A percentile compares a stretch with the other conserved stretches of the same genome.
phyloP scores from a whole-genome alignment of 352 stramenopile species.

The Phytophthora lateralis region DNA sequence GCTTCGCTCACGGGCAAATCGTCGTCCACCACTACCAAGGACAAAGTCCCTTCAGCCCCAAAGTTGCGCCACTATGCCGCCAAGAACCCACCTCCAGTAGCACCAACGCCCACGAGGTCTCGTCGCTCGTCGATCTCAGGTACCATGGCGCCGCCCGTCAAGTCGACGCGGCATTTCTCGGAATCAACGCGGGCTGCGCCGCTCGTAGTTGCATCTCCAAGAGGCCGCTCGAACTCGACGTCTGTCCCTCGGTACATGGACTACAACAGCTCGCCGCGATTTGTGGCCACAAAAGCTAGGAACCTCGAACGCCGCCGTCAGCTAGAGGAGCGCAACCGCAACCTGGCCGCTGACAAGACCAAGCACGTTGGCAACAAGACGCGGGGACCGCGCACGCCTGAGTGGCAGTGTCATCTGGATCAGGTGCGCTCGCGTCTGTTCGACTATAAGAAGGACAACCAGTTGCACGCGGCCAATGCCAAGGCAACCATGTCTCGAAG shows the following conservation, averaged over 20 bases:
- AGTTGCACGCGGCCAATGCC: background rate
- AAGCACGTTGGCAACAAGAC: conserved; percentile 10
- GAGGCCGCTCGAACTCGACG: conserved; percentile 15
- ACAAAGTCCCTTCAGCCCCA: background rate
- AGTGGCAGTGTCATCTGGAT: conserved; percentile 20
- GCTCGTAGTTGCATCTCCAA: conserved; percentile 12
- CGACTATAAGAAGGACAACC: conserved; percentile 15
- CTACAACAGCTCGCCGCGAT: conserved; percentile 44
- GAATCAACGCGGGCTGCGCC: conserved; percentile 5
- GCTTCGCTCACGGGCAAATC: conserved; percentile 9
- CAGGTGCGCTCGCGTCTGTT: conserved; percentile 28
- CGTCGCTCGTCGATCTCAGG: conserved; percentile 20
- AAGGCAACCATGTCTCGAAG: conserved; percentile 15
- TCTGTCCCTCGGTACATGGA: conserved; percentile 37
- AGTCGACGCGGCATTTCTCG: conserved; percentile 18
- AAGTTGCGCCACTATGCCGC: conserved; percentile 9
- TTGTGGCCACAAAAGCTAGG: conserved; percentile 38
- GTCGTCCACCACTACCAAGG: conserved; percentile 6
- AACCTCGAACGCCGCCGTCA: conserved; percentile 44
- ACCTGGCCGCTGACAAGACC: conserved; percentile 18
- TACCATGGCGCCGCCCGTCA: background rate
- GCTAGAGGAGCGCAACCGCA: conserved; percentile 38
- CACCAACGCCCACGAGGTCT: conserved; percentile 2
- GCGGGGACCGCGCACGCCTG: conserved; percentile 13
- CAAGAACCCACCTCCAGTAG: background rate